Evolutionary conservation across 495 filamentous ascomycete genomes (phyloP).

Genomic region (Penicillium coprophilum): DNA sequence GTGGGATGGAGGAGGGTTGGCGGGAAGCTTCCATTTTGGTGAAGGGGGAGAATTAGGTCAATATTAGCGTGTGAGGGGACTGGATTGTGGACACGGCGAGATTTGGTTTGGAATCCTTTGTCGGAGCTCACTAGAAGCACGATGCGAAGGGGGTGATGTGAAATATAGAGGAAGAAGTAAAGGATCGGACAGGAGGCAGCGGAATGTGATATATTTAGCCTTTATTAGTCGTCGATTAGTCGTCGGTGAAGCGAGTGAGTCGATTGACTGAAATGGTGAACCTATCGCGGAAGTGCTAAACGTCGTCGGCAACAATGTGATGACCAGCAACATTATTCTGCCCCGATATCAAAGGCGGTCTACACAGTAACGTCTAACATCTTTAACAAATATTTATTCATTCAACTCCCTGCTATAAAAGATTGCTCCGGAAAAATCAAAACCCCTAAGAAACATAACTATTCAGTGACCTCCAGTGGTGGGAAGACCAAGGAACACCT

Average conservation of each 20-base stretch:
- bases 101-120: not conserved
- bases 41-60: not conserved
- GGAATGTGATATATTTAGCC: not conserved
- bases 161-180: not conserved
- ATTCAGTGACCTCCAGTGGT: slow-evolving; percentile 61
- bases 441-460: not conserved
- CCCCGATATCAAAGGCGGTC: slow-evolving; percentile 29
- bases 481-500: slow-evolving; percentile 67
- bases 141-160: slow-evolving; percentile 6
- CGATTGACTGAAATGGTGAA: not conserved
- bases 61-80: slow-evolving; percentile 1
- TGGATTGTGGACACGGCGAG: not conserved
- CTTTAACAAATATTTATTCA: not conserved
- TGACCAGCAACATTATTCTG: slow-evolving; percentile 25
- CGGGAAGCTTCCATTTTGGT: slow-evolving; percentile 34
- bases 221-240: not conserved
- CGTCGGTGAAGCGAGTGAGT: not conserved
- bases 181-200: not conserved
- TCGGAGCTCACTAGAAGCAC: not conserved
- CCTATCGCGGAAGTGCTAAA: not conserved
- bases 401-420: slow-evolving; percentile 7
- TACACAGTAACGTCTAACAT: not conserved
- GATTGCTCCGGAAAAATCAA: not conserved
- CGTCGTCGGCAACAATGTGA: slow-evolving; percentile 5
- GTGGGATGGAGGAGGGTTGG: slow-evolving; percentile 24